Base-by-base conservation (phyloP, 805 yeast species). In the Schwanniomyces pseudopolymorphus region DNA sequence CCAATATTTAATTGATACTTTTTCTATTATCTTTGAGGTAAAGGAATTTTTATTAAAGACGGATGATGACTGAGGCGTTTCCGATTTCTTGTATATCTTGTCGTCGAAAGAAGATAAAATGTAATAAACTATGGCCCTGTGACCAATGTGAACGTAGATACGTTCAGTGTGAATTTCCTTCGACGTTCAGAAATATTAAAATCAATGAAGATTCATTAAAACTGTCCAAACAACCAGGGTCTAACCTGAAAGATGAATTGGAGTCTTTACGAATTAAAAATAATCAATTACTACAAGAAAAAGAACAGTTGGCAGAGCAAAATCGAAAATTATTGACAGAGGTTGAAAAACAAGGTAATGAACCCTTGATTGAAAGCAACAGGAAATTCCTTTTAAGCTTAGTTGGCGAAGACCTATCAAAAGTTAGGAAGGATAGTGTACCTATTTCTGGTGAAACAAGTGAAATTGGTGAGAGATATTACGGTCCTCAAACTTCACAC, bases 401-500 rank as follows among this genome's bases (percentile, higher is more conserved):
- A 21, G 16, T 8, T 19, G 36, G 14, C 14, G 21, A 20, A 36
- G 41, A 36, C 33, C 27, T 8, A 31, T 9, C 24, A 20, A 22
- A 33, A 21, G 16, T 16, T 37, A 35, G 13, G 21, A 39, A 41
- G 10, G 33, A 39, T 6, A 25, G 46, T 11, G 50, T 64, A 26
- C 39, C 43, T 3, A 64, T 69, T 10, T 46, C 61, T 6, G 74
- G 74, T 3, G 74, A 69, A 50, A 67, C 72, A 19, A 59, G 70
- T 21, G 75, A 70, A 50, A 44, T 53, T 14, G 75, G 74, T 27
- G 69, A 66, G 25, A 75, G 74, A 46, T 78, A 72, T 51, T 78
- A 75, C 53, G 81, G 81, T 0, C 81, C 83, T 1, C 77, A 70
- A 48, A 74, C 79, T n/a, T 67, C 77, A 5, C 60, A 63, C 35